Evolutionary conservation across 805 yeast species (phyloP).

Genomic region (Phaffomyces opuntiae): DNA sequence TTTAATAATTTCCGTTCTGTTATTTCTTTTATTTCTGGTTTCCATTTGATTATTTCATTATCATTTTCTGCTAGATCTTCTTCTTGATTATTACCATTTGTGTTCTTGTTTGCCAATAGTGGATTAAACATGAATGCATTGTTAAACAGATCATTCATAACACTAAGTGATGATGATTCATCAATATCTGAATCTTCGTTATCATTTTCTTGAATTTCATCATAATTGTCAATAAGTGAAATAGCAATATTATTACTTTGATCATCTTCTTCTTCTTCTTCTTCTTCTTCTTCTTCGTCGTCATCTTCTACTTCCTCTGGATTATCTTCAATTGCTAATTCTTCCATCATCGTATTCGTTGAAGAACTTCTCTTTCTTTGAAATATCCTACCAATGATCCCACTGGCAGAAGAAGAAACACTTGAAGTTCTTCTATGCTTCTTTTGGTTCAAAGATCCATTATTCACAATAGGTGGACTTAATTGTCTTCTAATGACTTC

Average conservation of each 20-base stretch:
- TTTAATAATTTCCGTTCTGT: conserved; percentile 36
- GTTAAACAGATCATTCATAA: conserved; percentile 1
- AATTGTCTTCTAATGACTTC: conserved; percentile 22
- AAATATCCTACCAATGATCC: conserved; percentile 3
- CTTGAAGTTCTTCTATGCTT: conserved; percentile 12
- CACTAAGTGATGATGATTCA: neutral
- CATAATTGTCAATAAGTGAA: conserved; percentile 6
- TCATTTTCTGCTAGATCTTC: neutral
- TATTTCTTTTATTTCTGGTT: conserved; percentile 33
- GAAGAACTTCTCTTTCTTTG: neutral
- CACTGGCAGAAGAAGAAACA: conserved; percentile 12
- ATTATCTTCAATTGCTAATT: neutral
- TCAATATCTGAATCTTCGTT: neutral
- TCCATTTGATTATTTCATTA: conserved; percentile 32
- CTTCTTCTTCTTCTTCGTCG: neutral
- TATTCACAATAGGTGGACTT: conserved; percentile 13
- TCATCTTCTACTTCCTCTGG: neutral
- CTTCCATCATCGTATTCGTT: neutral
- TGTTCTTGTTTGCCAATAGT: too few relatives aligned
- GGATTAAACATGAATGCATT: too few relatives aligned
- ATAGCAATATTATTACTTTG: too few relatives aligned
- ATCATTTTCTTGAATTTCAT: conserved; percentile 1
- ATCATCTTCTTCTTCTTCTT: conserved; percentile 16
- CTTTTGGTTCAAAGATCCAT: neutral
- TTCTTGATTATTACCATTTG: too few relatives aligned